Evolutionary conservation across 306 rosid species (phyloP), one percentile per base, ranked within the genome.

Genomic region (Cucumis sativus): DNA sequence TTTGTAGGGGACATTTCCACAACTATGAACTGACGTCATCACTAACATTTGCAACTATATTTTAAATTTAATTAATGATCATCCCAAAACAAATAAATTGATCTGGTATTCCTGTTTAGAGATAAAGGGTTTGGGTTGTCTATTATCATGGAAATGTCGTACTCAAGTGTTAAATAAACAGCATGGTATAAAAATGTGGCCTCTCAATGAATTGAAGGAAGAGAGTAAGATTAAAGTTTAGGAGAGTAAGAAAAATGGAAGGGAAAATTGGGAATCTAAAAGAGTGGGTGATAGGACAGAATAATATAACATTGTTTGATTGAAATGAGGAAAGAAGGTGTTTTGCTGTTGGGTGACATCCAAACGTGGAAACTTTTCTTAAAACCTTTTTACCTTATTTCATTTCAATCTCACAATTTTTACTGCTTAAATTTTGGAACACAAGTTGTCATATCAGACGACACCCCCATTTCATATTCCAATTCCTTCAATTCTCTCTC

Each of bases 291-390:
- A 64, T 15, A 33, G 47, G 70, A 64, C 47, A 64, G 45, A 30
- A 30, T 64, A 16, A 64, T 35, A 40, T 17, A 66, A 66, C 72
- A 66, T 66, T 66, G 76, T 70, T 47, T 47, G 76, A 47, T 70
- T 70, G 76, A 70, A 70, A 70, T 49, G 23, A 70, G 35, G 76
- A 70, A 47, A 47, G 57, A 15, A 6, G 39, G 39, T 70, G 76
- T 70, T 70, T 70, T 70, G 76, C 57, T 52, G 76, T 70, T 70
- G 25, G 76, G 76, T 70, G 76, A 70, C 76, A 70, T 47, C 76
- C 59, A 70, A 70, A 70, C 76, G 76, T 70, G 75, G 37, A 68
- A 68, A 43, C 25, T 43, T 41, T 35, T 49, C 25, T 70, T 47
- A 67, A 67, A n/a, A 4, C 55, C 57, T 15, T 52, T 35, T 37